phyloP scores from a whole-genome alignment of 2,329 filamentous ascomycete species.

The Aureobasidium musti region DNA sequence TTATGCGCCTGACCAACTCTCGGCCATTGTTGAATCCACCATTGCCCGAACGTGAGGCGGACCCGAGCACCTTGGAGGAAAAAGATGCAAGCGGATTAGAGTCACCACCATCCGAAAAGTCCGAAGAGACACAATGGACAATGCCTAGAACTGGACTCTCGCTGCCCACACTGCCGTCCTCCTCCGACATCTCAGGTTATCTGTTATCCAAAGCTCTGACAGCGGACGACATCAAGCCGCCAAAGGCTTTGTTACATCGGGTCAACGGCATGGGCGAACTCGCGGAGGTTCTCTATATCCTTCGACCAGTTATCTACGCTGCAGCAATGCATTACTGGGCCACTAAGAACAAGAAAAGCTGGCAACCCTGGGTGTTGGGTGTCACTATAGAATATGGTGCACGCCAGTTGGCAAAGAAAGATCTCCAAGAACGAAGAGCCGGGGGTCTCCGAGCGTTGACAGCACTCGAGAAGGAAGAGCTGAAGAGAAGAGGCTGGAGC shows the following conservation, averaged over 20 bases:
- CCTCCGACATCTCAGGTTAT: constrained; percentile 81
- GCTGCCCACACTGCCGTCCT: constrained; percentile 78
- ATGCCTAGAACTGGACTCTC: constrained; percentile 94
- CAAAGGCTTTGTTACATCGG: constrained; percentile 79
- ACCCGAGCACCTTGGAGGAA: constrained; percentile 63
- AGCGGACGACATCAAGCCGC: constrained; percentile 94
- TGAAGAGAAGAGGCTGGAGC: constrained; percentile 82
- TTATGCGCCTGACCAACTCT: constrained; percentile 80
- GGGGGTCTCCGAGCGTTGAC: constrained; percentile 76
- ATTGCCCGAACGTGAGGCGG: constrained; percentile 79
- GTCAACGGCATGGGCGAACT: constrained; percentile 72
- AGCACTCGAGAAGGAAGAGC: constrained; percentile 83
- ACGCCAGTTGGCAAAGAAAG: constrained; percentile 74
- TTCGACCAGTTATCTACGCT: constrained; percentile 85
- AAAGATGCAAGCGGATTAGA: constrained; percentile 51
- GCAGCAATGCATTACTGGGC: constrained; percentile 73
- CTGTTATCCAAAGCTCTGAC: constrained; percentile 87
- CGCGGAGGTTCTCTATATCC: constrained; percentile 88
- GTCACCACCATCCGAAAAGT: constrained; percentile 45
- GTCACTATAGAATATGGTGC: constrained; percentile 83
- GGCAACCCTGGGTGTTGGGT: constrained; percentile 90
- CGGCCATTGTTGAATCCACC: constrained; percentile 80
- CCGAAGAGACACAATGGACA: constrained; percentile 61
- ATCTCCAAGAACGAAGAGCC: constrained; percentile 63
- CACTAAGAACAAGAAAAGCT: constrained; percentile 74